phyloP scores from a whole-genome alignment of 306 rosid species.

The Astragalus membranaceus region DNA sequence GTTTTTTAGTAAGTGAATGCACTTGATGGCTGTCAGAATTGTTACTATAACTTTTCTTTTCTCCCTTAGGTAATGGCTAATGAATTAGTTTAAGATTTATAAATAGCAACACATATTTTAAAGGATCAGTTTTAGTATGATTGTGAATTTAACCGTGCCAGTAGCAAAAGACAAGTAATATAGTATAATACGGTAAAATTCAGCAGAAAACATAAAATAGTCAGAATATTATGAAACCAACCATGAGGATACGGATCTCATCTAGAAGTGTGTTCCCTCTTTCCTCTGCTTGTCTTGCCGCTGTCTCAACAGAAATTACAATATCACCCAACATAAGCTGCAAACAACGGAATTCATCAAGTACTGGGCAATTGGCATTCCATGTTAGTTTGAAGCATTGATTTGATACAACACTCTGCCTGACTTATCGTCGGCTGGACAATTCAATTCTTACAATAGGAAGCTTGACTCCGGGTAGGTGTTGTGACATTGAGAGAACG shows the following conservation, averaged over 20 bases:
- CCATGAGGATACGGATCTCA: conserved; percentile 83
- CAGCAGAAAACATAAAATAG: not conserved
- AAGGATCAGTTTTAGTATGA: not conserved
- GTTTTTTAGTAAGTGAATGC: not conserved
- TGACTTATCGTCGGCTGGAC: conserved; percentile 8
- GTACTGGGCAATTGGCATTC: not conserved
- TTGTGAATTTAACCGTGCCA: conserved; percentile 6
- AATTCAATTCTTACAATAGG: conserved; percentile 57
- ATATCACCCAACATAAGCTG: conserved; percentile 93
- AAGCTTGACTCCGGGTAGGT: conserved; percentile 61
- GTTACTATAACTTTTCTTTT: not conserved
- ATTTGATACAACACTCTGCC: not conserved
- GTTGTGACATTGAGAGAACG: conserved; percentile 85
- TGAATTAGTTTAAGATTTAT: not conserved
- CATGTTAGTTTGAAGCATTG: not conserved
- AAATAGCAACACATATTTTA: not conserved
- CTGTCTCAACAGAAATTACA: conserved; percentile 86
- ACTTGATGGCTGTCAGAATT: not conserved
- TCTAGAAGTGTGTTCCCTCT: conserved; percentile 83
- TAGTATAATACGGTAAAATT: conserved; percentile 6
- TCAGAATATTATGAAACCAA: conserved; percentile 36
- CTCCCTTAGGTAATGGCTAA: not conserved
- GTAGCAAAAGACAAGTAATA: not conserved
- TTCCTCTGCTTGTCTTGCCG: conserved; percentile 85
- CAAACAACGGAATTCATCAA: conserved; percentile 27